Evolutionary conservation across 495 filamentous ascomycete species (phyloP), one percentile per base, ranked within the genome.

Genomic region (Trichoderma erinaceum): DNA sequence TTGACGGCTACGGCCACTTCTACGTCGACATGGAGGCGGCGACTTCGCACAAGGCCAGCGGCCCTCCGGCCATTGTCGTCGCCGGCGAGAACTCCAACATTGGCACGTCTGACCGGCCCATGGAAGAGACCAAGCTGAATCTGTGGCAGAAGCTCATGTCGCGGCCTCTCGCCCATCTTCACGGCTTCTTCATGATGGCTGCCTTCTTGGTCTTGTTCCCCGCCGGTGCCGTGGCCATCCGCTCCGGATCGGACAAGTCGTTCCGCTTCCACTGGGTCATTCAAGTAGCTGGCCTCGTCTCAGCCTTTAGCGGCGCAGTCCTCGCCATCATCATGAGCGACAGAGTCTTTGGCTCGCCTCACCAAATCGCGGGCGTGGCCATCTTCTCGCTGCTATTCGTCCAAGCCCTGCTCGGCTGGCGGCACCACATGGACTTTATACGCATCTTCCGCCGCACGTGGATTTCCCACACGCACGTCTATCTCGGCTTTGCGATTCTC

Each of bases 401-500:
- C 7, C 75, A 77, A 70, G 67, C 35, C 13, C 32, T 76, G 1
- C 58, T 77, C 23, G 75, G 75, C 8, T 77, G 75, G 75, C 67
- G 75, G 50, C 75, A 77, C 27, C 75, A 77, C 58, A 44, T 74
- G 29, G 69, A 52, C 27, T 77, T 76, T 52, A 3, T 76, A 41
- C 63, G 68, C 50, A 65, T 74, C 3, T 65, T 68, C 15, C 56
- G 71, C 41, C 43, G 72, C 50, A 77, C 72, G 13, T 74, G 72
- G 74, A 68, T 77, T 5, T 73, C 75, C 7, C 25, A 70, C 58
- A 70, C 21, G 43, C 73, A 75, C 41, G 69, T 75, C 27, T 72
- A 69, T 73, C 68, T 76, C 13, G 75, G 75, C 13, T 29, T 73
- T 66, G 29, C 25, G 15, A 61, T 67, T 4, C 35, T 77, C 0